Percentiles rank a stretch among this genome's conserved stretches.
phyloP scores from a whole-genome alignment of 2,329 filamentous ascomycete genomes.

The Mariannaea sp. region DNA sequence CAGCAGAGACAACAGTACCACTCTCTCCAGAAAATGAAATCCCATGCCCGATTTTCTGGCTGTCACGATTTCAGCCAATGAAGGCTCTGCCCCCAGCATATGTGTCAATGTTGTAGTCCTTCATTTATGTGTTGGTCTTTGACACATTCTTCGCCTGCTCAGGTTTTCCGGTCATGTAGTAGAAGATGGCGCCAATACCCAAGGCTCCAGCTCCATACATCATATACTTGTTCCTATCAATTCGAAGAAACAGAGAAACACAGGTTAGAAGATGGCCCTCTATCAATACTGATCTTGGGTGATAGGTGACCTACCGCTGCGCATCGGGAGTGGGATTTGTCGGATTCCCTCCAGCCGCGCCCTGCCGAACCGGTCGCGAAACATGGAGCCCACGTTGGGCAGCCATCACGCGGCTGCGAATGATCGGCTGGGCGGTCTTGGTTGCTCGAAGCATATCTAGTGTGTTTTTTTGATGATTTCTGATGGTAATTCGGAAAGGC shows the following conservation, averaged over 20 bases:
- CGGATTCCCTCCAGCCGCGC: conserved; percentile 1
- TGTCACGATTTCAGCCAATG: too few species aligned
- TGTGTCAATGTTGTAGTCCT: not conserved
- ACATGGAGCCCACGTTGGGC: conserved; percentile 8
- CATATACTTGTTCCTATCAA: conserved; percentile 13
- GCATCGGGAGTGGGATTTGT: conserved; percentile 3
- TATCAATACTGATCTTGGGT: not conserved
- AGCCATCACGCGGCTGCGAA: not conserved
- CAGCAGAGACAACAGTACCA: too few species aligned
- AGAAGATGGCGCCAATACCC: conserved; percentile 25
- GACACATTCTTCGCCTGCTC: conserved; percentile 21
- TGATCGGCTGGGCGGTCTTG: conserved; percentile 1
- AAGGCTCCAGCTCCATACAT: conserved; percentile 24
- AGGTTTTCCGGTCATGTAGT: conserved; percentile 15
- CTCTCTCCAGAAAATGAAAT: too few species aligned
- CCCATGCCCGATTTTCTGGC: too few species aligned
- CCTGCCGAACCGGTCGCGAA: conserved; percentile 3
- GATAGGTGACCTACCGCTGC: conserved; percentile 6
- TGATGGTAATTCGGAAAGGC: not conserved
- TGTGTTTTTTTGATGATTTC: not conserved
- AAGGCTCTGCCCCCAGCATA: too few species aligned
- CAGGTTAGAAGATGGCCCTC: not conserved
- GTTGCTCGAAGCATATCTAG: conserved; percentile 2
- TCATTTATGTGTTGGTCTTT: conserved; percentile 1
- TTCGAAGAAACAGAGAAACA: too few species aligned